Conservation (phyloP, 176 grass and related monocot species). For the Eleusine coracana region DNA sequence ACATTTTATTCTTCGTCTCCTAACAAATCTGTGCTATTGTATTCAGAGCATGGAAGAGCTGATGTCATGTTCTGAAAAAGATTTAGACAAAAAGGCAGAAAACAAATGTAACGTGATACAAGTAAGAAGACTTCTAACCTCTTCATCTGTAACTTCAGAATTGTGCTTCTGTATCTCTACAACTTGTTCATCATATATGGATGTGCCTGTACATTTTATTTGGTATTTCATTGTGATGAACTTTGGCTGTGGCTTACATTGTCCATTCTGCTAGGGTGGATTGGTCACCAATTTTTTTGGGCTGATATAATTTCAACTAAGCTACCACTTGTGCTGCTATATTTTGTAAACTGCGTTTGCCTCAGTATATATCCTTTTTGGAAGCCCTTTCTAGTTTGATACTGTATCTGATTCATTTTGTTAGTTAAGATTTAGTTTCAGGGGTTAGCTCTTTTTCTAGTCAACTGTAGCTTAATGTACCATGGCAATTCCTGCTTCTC, state of each 20-base stretch:
- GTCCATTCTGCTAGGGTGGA: background rate
- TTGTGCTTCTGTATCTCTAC: conserved; percentile 17
- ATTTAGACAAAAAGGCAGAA: conserved; percentile 52
- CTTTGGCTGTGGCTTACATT: conserved; percentile 13
- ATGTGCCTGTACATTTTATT: background rate
- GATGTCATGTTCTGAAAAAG: conserved; percentile 63
- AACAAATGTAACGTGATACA: conserved; percentile 33
- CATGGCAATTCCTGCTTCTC: background rate
- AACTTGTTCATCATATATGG: conserved; percentile 13
- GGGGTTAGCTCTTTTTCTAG: background rate
- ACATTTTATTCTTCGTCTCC: conserved; percentile 21
- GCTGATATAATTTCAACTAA: conserved; percentile 8
- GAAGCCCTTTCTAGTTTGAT: background rate
- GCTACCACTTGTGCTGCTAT: background rate
- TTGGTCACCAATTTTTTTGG: conserved; percentile 20
- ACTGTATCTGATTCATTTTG: background rate
- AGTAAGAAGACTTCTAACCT: conserved; percentile 47
- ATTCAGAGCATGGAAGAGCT: conserved; percentile 88
- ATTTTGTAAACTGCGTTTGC: background rate
- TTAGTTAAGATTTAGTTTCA: conserved; percentile 1
- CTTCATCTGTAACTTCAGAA: conserved; percentile 23
- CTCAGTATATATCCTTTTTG: background rate
- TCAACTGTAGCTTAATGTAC: conserved; percentile 2
- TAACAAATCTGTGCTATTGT: conserved; percentile 28
- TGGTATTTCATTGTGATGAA: conserved; percentile 10